These are phyloP conservation scores for Medicago lupulina DNA, from an alignment of 306 rosid species.

Conservation along the genomic window DNA sequence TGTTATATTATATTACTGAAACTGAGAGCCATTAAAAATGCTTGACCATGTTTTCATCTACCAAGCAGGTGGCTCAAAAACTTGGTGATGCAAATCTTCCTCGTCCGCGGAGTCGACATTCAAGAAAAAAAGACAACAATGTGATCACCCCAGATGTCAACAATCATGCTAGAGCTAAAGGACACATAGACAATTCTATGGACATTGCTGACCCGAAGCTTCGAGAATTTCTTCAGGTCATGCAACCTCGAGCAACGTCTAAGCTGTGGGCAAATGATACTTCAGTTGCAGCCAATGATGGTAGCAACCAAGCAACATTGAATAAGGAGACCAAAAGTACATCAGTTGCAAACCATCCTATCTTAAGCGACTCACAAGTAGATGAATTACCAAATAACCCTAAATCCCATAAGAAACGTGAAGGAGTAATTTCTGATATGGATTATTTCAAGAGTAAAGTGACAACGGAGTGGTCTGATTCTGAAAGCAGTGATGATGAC, in stretches of 20 bases:
- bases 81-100: constrained; percentile 83
- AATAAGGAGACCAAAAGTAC: constrained; percentile 44
- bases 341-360: constrained; percentile 36
- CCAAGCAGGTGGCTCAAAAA: constrained; percentile 65
- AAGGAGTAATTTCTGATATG: constrained; percentile 65
- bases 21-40: not conserved
- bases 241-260: constrained; percentile 78
- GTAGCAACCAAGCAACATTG: constrained; percentile 40
- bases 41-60: not conserved
- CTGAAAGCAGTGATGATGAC: constrained; percentile 63
- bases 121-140: constrained; percentile 54
- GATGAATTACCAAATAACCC: constrained; percentile 33
- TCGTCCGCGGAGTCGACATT: constrained; percentile 82
- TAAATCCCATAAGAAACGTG: constrained; percentile 42
- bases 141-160: constrained; percentile 41
- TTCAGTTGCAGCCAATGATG: constrained; percentile 42
- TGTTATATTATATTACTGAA: not conserved
- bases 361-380: constrained; percentile 41
- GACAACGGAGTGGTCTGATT: constrained; percentile 81
- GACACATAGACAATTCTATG: constrained; percentile 40
- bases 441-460: constrained; percentile 90
- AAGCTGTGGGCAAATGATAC: constrained; percentile 89
- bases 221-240: constrained; percentile 82
- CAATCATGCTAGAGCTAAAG: constrained; percentile 45
- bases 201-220: constrained; percentile 59